Percentiles rank a stretch among this genome's conserved stretches.
Conservation (phyloP, 2,329 filamentous ascomycete species). For the Fusarium keratoplasticum region DNA sequence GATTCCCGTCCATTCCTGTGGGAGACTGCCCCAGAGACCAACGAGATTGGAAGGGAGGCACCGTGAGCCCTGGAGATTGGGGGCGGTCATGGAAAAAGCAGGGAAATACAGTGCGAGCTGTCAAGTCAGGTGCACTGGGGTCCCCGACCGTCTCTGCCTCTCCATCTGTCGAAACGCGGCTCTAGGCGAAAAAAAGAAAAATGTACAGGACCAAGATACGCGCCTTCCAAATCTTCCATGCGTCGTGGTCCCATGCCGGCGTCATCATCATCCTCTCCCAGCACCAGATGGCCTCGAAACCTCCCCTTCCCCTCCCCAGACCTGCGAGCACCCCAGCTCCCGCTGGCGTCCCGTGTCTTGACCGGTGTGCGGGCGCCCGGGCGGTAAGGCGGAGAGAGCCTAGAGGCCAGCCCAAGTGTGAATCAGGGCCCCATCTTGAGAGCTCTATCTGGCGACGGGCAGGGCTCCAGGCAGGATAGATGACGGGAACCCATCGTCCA, state of each 20-base stretch:
- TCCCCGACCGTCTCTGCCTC: not conserved
- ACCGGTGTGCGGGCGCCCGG: slow-evolving; percentile 13
- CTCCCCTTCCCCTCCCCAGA: slow-evolving; percentile 5
- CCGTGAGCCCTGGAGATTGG: not conserved
- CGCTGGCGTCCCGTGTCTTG: slow-evolving; percentile 6
- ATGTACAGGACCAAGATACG: slow-evolving; percentile 1
- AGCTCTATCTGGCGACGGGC: slow-evolving; percentile 16
- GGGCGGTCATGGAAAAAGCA: slow-evolving; percentile 2
- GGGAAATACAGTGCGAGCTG: slow-evolving; percentile 17
- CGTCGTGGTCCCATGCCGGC: slow-evolving; percentile 40
- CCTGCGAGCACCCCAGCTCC: not conserved
- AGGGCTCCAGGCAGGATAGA: slow-evolving; percentile 3
- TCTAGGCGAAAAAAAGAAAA: slow-evolving; percentile 7
- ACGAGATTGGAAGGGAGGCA: slow-evolving; percentile 10
- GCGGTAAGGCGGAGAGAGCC: slow-evolving; percentile 23
- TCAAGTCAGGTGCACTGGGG: not conserved
- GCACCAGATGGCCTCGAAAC: slow-evolving; percentile 36
- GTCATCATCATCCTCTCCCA: slow-evolving; percentile 42
- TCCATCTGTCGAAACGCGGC: slow-evolving; percentile 8
- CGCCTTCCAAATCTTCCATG: slow-evolving; percentile 25
- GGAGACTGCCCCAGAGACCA: not conserved
- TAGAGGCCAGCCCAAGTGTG: not conserved
- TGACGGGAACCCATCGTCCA: slow-evolving; percentile 13
- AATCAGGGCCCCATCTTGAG: not conserved
- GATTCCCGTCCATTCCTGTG: slow-evolving; percentile 19